Conservation (phyloP, 257 asterid genomes). For the Petrea volubilis region DNA sequence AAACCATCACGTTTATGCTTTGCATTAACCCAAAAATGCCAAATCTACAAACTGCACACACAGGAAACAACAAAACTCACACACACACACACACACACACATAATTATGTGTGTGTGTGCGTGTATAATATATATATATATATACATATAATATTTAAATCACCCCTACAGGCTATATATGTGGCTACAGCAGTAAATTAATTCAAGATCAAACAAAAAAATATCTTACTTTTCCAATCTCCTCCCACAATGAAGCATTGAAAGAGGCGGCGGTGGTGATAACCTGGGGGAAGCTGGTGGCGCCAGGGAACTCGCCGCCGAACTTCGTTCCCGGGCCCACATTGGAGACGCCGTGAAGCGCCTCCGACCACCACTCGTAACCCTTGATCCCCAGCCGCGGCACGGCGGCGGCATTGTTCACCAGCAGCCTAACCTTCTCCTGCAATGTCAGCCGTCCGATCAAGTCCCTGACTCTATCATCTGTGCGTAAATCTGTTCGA, state of each 20-base stretch:
- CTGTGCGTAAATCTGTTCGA: slow-evolving; percentile 29
- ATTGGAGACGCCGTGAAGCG: slow-evolving; percentile 87
- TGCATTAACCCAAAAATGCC: slow-evolving; percentile 14
- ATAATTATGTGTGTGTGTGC: no score
- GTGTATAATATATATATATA: no score
- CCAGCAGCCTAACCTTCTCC: slow-evolving; percentile 70
- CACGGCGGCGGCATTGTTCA: slow-evolving; percentile 64
- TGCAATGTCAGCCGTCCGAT: slow-evolving; percentile 65
- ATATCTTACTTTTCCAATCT: slow-evolving; percentile 68
- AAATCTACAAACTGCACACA: background rate
- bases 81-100: no score
- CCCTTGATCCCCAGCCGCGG: slow-evolving; percentile 69
- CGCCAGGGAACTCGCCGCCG: slow-evolving; percentile 73
- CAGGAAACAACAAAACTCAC: background rate
- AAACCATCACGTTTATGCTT: slow-evolving; percentile 8
- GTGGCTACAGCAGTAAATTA: no score
- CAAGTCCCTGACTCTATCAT: slow-evolving; percentile 64
- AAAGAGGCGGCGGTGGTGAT: slow-evolving; percentile 83
- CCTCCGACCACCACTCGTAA: slow-evolving; percentile 98
- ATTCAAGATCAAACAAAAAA: background rate
- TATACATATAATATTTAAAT: no score
- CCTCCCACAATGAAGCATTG: slow-evolving; percentile 78
- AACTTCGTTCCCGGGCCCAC: slow-evolving; percentile 80
- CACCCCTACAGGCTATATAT: no score
- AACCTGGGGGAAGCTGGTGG: slow-evolving; percentile 94